A percentile compares a stretch with the other conserved stretches of the same genome.
These are phyloP conservation scores for Aspergillus novofumigatus DNA, from an alignment of 2,329 filamentous ascomycete species.

Conservation along the genomic window DNA sequence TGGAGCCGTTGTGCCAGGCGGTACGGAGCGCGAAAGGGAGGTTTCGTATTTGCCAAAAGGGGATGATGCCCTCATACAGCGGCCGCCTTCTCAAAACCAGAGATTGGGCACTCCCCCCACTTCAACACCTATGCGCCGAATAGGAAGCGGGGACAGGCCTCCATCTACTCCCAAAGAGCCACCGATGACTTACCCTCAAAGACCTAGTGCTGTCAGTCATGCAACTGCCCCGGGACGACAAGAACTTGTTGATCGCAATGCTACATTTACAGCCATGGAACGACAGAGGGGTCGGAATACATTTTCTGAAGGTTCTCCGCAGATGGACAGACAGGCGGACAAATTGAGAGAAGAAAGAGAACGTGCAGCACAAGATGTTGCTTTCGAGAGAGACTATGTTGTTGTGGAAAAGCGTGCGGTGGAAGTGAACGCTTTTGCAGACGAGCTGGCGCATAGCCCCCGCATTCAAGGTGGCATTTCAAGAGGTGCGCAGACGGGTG, in stretches of 20 bases:
- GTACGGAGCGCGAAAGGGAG: conserved; percentile 20
- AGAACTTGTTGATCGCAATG: conserved; percentile 31
- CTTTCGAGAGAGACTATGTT: conserved; percentile 90
- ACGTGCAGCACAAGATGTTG: conserved; percentile 76
- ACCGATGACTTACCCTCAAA: conserved; percentile 24
- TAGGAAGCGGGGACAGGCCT: conserved; percentile 32
- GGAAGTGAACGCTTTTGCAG: conserved; percentile 94
- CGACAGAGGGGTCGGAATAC: conserved; percentile 57
- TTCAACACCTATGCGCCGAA: conserved; percentile 27
- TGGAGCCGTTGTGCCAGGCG: conserved; percentile 9
- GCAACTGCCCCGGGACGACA: conserved; percentile 40
- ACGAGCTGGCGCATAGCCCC: conserved; percentile 84
- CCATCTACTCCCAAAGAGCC: conserved; percentile 23
- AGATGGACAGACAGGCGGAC: conserved; percentile 34
- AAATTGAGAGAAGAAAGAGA: conserved; percentile 48
- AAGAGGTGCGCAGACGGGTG: conserved; percentile 54
- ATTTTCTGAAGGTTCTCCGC: conserved; percentile 42
- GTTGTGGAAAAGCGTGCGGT: conserved; percentile 92
- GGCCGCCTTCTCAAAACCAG: conserved; percentile 33
- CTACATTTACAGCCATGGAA: conserved; percentile 48
- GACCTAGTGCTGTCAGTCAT: conserved; percentile 32
- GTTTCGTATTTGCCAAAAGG: conserved; percentile 17
- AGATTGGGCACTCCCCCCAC: conserved; percentile 27
- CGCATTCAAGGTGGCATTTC: conserved; percentile 52
- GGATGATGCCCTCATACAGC: conserved; percentile 28